Evolutionary conservation across 441 rosid species (phyloP).

Genomic region (Bruguiera hainesii): DNA sequence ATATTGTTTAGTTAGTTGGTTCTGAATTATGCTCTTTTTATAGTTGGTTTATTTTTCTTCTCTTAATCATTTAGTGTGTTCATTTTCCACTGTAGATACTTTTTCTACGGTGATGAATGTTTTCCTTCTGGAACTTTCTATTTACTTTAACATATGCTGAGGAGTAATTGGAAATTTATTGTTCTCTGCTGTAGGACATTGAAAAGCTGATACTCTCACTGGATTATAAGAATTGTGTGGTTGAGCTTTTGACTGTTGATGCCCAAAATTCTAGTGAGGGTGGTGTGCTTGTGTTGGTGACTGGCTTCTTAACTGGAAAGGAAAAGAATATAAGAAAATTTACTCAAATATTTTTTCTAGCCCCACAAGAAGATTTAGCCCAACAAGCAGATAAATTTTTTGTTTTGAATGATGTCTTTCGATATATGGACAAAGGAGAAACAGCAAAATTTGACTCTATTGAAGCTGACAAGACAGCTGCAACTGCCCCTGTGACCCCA

Average conservation of each 20-base stretch:
- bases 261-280: slow-evolving; percentile 73
- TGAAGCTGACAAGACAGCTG: slow-evolving; percentile 38
- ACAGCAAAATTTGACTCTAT: slow-evolving; percentile 20
- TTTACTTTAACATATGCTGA: background rate
- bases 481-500: slow-evolving; percentile 35
- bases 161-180: background rate
- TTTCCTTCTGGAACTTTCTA: background rate
- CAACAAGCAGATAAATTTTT: slow-evolving; percentile 32
- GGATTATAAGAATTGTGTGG: slow-evolving; percentile 59
- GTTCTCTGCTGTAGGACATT: slow-evolving; percentile 54
- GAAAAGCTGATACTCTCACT: slow-evolving; percentile 67
- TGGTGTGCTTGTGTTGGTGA: slow-evolving; percentile 84
- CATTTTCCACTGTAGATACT: background rate
- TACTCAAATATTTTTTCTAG: slow-evolving; percentile 77
- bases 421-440: slow-evolving; percentile 60
- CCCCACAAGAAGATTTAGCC: slow-evolving; percentile 52
- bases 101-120: background rate
- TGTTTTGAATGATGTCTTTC: slow-evolving; percentile 81
- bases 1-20: no score
- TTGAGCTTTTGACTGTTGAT: slow-evolving; percentile 86
- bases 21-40: no score
- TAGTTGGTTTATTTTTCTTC: background rate
- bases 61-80: background rate
- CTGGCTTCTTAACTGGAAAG: slow-evolving; percentile 74
- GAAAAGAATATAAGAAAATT: slow-evolving; percentile 68